Base-by-base conservation (phyloP, 2,329 filamentous ascomycete genomes). In the Diaporthe destruens region DNA sequence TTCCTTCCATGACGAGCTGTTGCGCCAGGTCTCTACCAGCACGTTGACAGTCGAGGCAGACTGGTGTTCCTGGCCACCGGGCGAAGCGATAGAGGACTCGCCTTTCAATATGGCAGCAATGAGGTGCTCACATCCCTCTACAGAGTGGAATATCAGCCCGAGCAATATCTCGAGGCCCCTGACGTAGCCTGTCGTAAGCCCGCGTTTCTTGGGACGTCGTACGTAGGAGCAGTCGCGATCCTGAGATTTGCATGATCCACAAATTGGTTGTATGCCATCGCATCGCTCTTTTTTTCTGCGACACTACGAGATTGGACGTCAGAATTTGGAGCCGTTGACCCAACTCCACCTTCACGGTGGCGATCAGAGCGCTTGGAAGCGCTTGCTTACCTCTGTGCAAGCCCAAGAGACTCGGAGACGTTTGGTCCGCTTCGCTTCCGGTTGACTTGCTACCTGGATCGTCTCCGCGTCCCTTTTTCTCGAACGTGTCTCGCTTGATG, bases 181-280 rank as follows among this genome's bases (percentile, higher is more conserved):
- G 8, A 63, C 39, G 6, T 63, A 63, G 25, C 57, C 57, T 34
- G 57, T 63, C 5, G 57, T 25, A 29, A 63, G 57, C 23, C 57
- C 57, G 39, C 57, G 57, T 63, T 63, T 63, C 39, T 63, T 63
- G 23, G 57, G 25, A 9, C 39, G 11, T 63, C 16, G 57, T 47
- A 47, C 39, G 18, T 63, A 63, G 57, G 25, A 32, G 57, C 57
- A 63, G 32, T 63, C 25, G 25, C 57, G 57, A n/a, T 42, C 39
- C n/a, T 63, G 57, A 16, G 57, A 63, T 3, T 63, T 34, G 57
- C 42, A 63, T 9, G 57, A 63, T 44, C 39, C 57, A 6, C 57
- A 63, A 20, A 32, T 18, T 32, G 76, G 6, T 71, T 83, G 25
- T 72, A 80, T n/a, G 71, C 73, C 23, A 77, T 81, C 39, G 79